Evolutionary conservation across 1,139 yeast species (phyloP), one percentile per base, ranked within the genome.

Genomic region (Meyerozyma carpophila): DNA sequence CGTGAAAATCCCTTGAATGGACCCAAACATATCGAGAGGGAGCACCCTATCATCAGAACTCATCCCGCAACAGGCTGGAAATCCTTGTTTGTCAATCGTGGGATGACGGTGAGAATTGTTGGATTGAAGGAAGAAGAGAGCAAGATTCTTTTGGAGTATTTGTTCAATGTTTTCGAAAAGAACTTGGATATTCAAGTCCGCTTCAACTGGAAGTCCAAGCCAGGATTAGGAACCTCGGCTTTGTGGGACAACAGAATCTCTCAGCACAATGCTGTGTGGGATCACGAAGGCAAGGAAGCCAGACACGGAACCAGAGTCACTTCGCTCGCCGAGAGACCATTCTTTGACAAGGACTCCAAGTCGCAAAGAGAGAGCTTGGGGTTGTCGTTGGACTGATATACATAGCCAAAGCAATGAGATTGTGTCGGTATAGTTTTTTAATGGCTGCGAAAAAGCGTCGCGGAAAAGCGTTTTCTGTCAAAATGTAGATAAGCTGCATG

Each of bases 281-380:
- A 56, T 47, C 75, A 77, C 52, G 79, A 74, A 52, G 77, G 76
- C 26, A 48, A 57, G 44, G 75, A 70, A 43, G 66, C 75, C 28
- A 68, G 84, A 58, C 83, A 77, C 50, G 84, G 83, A 26, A 76
- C 79, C 27, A 68, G 85, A 57, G 83, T 79, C 18, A 77, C 81
- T 6, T 66, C 82, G 0, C 68, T 79, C 51, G 84, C 81, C 32
- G 84, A 79, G 48, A 59, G 62, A 37, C 83, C 83, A 28, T 71
- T 47, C 60, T 78, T 73, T 55, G 81, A 79, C 52, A 68, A 73
- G 18, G 55, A 62, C 21, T 74, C 82, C 24, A 72, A 73, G 55
- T 70, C 81, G 31, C 82, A 78, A 56, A 70, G 83, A 57, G 77
- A 77, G 53, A 71, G 81, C 5, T 62, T 77, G 43, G 79, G 79